These are phyloP conservation scores for Beta lomatogona DNA, from an alignment of 179 eudicot genomes.

Conservation along the genomic window DNA sequence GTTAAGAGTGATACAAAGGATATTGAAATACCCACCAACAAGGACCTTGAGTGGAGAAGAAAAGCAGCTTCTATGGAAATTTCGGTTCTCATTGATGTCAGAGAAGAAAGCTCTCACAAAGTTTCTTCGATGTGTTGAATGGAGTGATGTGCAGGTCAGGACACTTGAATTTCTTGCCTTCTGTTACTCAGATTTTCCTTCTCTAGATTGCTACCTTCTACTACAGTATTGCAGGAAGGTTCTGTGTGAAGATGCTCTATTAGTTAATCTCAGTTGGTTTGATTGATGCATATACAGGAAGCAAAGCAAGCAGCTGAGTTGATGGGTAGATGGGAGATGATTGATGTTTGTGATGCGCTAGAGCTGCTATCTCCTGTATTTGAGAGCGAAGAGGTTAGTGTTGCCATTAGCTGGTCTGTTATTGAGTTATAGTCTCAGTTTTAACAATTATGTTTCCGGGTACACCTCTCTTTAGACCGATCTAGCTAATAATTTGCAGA, in stretches of 20 bases:
- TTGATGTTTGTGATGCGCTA: conserved; percentile 96
- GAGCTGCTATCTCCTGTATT: conserved; percentile 95
- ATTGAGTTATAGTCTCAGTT: not conserved
- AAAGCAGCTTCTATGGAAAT: conserved; percentile 94
- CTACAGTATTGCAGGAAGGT: conserved; percentile 1
- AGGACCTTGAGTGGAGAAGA: conserved; percentile 92
- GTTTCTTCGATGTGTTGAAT: conserved; percentile 96
- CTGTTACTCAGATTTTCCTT: not conserved
- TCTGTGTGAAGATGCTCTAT: conserved; percentile 16
- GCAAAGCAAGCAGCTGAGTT: conserved; percentile 93
- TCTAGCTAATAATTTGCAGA: too few relatives aligned
- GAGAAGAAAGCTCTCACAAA: conserved; percentile 95
- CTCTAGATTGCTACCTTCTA: not conserved
- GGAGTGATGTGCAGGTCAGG: conserved; percentile 97
- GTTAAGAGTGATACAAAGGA: conserved; percentile 83
- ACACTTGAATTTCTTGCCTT: conserved; percentile 11
- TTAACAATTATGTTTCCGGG: not conserved
- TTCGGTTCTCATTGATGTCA: conserved; percentile 92
- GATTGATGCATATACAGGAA: conserved; percentile 64
- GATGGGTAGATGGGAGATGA: conserved; percentile 87
- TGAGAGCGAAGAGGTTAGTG: conserved; percentile 99
- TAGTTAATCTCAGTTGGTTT: conserved; percentile 15
- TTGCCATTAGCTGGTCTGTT: not conserved
- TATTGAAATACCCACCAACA: conserved; percentile 90
- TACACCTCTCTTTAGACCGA: too few relatives aligned